Conservation (phyloP, 139 green algal genomes). For the Tetratostichococcus sp. region DNA sequence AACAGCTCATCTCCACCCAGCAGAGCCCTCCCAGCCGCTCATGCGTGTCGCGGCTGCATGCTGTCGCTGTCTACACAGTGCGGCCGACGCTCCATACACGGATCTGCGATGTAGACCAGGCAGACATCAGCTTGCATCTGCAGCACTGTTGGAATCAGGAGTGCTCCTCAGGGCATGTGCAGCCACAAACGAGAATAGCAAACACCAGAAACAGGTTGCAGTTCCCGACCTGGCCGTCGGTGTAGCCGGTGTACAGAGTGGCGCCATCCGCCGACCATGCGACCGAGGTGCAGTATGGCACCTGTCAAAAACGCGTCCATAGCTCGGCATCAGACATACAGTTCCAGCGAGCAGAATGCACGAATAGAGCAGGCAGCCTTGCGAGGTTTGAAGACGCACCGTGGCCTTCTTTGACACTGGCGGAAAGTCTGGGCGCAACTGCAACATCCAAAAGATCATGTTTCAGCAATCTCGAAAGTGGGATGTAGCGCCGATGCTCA, state of each 20-base stretch:
- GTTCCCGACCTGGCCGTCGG: constrained; percentile 55
- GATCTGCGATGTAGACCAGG: constrained; percentile 30
- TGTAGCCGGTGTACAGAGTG: constrained; percentile 92
- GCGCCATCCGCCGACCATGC: constrained; percentile 94
- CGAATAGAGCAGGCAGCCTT: too few species aligned
- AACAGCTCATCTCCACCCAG: not conserved
- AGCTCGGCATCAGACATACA: too few species aligned
- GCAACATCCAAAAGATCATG: too few species aligned
- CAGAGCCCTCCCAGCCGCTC: too few species aligned
- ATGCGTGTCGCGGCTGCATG: not conserved
- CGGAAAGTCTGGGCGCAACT: constrained; percentile 61
- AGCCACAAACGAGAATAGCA: not conserved
- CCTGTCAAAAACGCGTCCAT: too few species aligned
- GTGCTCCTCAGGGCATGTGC: too few species aligned
- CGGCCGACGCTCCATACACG: constrained; percentile 72
- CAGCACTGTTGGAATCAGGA: too few species aligned
- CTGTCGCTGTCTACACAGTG: constrained; percentile 16
- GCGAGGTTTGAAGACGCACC: not conserved
- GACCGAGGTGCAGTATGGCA: constrained; percentile 92
- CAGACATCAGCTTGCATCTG: too few species aligned
- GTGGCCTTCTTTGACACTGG: constrained; percentile 22
- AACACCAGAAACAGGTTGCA: too few species aligned
- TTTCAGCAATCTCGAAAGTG: too few species aligned
- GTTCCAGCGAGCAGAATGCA: too few species aligned
- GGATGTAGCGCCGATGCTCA: too few species aligned